Conservation (phyloP, 148 eudicot genomes). For the Rhododendron vialii region DNA sequence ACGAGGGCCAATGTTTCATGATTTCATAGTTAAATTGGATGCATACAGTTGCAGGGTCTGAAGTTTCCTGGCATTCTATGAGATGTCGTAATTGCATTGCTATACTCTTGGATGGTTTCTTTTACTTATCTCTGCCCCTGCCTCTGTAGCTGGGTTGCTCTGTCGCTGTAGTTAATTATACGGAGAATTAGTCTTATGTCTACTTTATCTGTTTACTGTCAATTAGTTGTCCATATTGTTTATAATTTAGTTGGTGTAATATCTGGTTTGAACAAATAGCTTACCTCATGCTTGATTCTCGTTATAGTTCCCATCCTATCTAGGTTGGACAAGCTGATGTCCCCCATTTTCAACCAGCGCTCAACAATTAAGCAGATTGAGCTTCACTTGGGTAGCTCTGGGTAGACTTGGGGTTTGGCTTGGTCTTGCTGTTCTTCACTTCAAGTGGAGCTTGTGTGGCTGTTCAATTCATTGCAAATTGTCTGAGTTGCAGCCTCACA, state of each 20-base stretch:
- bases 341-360: background rate
- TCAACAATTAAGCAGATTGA: background rate
- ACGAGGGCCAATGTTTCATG: background rate
- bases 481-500: background rate
- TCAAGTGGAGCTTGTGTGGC: conserved; percentile 1
- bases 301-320: background rate
- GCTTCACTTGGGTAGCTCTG: background rate
- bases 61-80: background rate
- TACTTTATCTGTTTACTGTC: background rate
- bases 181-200: background rate
- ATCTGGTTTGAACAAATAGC: background rate
- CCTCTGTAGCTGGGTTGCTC: background rate
- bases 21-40: background rate
- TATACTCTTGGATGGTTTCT: background rate
- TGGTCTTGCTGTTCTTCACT: background rate
- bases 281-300: background rate
- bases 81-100: background rate
- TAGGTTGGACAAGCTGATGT: background rate
- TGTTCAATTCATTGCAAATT: background rate
- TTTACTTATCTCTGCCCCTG: background rate
- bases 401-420: background rate
- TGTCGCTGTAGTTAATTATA: background rate
- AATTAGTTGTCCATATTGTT: background rate
- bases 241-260: background rate
- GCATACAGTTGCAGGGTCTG: background rate